Evolutionary conservation across 371 early-diverging fungal genomes (phyloP).

Genomic region (Mortierella sp.): DNA sequence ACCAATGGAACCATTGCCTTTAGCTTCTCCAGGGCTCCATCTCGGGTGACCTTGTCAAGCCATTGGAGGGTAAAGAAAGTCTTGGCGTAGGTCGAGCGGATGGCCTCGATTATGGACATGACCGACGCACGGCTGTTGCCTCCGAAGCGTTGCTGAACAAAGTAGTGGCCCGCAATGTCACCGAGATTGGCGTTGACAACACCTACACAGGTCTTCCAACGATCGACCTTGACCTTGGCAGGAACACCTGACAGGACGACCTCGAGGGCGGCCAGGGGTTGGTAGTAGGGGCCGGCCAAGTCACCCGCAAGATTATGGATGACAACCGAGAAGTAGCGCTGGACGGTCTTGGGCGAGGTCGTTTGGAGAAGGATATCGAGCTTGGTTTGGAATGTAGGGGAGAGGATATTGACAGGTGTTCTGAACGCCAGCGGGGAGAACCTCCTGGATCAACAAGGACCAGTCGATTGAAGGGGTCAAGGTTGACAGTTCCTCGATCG

Average conservation of each 20-base stretch:
- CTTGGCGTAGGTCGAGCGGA: constrained; percentile 56
- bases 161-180: constrained; percentile 68
- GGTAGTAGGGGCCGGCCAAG: constrained; percentile 45
- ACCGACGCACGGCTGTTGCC: constrained; percentile 48
- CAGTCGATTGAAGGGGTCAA: constrained; percentile 59
- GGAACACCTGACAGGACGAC: constrained; percentile 55
- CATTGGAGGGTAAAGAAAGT: constrained; percentile 59
- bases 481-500: constrained; percentile 53
- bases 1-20: constrained; percentile 49
- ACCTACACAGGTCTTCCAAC: constrained; percentile 61
- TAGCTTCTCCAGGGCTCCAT: constrained; percentile 63
- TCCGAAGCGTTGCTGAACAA: constrained; percentile 58
- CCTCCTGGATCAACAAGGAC: constrained; percentile 42
- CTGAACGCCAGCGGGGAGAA: constrained; percentile 37
- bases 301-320: constrained; percentile 39
- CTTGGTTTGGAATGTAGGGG: constrained; percentile 47
- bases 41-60: constrained; percentile 63
- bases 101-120: constrained; percentile 55
- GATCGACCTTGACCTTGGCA: constrained; percentile 43
- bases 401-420: constrained; percentile 49
- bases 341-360: constrained; percentile 33
- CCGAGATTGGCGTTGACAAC: constrained; percentile 58
- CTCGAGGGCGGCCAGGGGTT: constrained; percentile 44
- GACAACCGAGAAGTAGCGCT: constrained; percentile 53
- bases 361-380: constrained; percentile 55